A percentile compares a stretch with the other conserved stretches of the same genome.
phyloP scores from a whole-genome alignment of 176 grass and related monocot genomes.

The Carex parvula region DNA sequence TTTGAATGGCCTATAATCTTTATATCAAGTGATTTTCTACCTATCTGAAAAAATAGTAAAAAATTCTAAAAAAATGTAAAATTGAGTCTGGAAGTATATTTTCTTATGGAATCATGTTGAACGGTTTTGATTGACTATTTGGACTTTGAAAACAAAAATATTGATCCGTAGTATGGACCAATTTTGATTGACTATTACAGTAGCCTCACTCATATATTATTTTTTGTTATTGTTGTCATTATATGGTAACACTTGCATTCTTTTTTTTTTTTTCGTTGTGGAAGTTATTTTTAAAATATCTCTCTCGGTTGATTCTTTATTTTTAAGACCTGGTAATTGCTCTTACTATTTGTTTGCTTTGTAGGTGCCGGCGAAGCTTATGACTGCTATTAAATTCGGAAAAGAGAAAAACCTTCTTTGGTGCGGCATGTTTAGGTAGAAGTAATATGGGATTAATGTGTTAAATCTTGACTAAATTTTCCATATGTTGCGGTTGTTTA shows the following conservation, averaged over 20 bases:
- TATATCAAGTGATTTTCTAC: no score
- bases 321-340: neutral
- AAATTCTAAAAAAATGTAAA: no score
- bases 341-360: neutral
- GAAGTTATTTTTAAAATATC: neutral
- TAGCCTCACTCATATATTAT: no score
- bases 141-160: no score
- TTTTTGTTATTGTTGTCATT: neutral
- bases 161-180: no score
- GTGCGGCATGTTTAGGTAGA: neutral
- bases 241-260: neutral
- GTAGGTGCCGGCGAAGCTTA: neutral
- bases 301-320: neutral
- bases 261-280: neutral
- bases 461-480: constrained; percentile 8
- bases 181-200: no score
- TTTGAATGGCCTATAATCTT: no score
- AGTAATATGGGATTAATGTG: neutral
- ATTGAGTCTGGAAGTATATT: no score
- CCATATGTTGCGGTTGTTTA: neutral
- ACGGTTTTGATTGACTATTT: no score
- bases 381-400: neutral
- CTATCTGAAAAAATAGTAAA: no score
- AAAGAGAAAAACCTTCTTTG: neutral
- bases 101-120: no score